Conservation (phyloP, 495 filamentous ascomycete genomes). For the Hyaloscypha finlandica region DNA sequence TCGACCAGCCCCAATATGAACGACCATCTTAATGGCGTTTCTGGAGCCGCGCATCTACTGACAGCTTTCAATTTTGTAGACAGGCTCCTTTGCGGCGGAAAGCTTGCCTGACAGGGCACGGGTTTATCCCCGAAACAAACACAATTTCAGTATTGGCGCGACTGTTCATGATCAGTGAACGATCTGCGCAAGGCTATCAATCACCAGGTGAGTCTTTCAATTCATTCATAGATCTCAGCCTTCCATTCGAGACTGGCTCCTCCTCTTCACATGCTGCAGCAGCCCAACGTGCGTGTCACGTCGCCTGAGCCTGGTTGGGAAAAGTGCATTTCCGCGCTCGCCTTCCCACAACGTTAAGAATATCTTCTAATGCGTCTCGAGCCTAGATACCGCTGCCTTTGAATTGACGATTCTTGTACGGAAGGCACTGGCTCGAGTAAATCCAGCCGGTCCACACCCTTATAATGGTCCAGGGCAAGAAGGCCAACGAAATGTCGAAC, state of each 20-base stretch:
- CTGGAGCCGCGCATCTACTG: slow-evolving; percentile 20
- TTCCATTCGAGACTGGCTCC: neutral
- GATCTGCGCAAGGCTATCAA: slow-evolving; percentile 12
- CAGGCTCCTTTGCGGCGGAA: slow-evolving; percentile 12
- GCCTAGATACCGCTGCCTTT: slow-evolving; percentile 10
- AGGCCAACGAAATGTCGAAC: slow-evolving; percentile 38
- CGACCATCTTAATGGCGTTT: neutral
- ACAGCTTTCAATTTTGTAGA: slow-evolving; percentile 10
- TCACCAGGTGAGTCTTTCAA: slow-evolving; percentile 22
- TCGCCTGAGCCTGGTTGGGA: neutral
- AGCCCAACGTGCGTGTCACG: slow-evolving; percentile 4
- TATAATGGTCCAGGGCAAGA: slow-evolving; percentile 34
- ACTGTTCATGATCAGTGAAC: slow-evolving; percentile 14
- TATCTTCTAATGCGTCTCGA: neutral
- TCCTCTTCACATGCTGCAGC: neutral
- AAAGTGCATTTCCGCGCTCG: neutral
- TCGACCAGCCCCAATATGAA: neutral
- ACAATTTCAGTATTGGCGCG: slow-evolving; percentile 18
- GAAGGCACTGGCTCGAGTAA: slow-evolving; percentile 5
- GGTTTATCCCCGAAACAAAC: slow-evolving; percentile 13
- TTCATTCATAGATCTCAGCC: neutral
- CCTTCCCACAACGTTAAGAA: neutral
- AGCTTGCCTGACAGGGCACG: slow-evolving; percentile 13
- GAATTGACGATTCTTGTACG: slow-evolving; percentile 39
- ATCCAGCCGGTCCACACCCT: slow-evolving; percentile 37